Evolutionary conservation across 768 basidiomycete species (phyloP).

Genomic region (Boletellus emodensis): DNA sequence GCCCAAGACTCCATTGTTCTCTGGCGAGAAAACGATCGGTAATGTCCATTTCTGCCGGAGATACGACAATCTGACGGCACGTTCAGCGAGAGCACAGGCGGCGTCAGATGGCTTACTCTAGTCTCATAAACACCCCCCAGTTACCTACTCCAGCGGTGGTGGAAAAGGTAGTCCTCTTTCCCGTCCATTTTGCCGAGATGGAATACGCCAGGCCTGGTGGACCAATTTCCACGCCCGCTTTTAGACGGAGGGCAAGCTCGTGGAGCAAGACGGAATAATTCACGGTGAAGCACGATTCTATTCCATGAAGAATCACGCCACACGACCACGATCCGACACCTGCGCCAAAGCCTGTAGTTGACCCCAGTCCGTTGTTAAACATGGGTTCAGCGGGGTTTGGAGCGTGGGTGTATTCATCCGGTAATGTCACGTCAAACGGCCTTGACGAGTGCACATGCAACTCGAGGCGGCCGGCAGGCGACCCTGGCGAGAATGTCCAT

Average conservation of each 20-base stretch:
- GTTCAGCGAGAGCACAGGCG: slow-evolving; percentile 13
- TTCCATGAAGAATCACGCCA: slow-evolving; percentile 46
- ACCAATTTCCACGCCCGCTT: slow-evolving; percentile 46
- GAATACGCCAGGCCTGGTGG: slow-evolving; percentile 42
- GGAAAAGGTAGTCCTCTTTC: slow-evolving; percentile 40
- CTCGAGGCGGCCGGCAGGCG: slow-evolving; percentile 30
- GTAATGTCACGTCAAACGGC: slow-evolving; percentile 33
- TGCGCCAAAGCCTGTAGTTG: slow-evolving; percentile 47
- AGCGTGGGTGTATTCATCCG: slow-evolving; percentile 21
- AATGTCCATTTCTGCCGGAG: slow-evolving; percentile 54
- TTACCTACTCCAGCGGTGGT: slow-evolving; percentile 42
- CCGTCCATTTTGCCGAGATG: slow-evolving; percentile 48
- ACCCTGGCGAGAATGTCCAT: slow-evolving; percentile 26
- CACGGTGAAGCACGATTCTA: slow-evolving; percentile 45
- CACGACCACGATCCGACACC: slow-evolving; percentile 45
- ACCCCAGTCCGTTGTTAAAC: slow-evolving; percentile 37
- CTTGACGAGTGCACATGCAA: slow-evolving; percentile 43
- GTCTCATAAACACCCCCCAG: slow-evolving; percentile 46
- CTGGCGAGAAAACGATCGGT: slow-evolving; percentile 54
- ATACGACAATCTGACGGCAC: slow-evolving; percentile 44
- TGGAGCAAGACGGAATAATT: slow-evolving; percentile 50
- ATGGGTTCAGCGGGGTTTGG: slow-evolving; percentile 22
- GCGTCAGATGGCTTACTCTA: slow-evolving; percentile 43
- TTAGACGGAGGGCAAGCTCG: slow-evolving; percentile 54
- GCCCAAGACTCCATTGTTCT: slow-evolving; percentile 44